Base-by-base conservation (phyloP, 2,329 filamentous ascomycete genomes). In the Calycina herbarum region DNA sequence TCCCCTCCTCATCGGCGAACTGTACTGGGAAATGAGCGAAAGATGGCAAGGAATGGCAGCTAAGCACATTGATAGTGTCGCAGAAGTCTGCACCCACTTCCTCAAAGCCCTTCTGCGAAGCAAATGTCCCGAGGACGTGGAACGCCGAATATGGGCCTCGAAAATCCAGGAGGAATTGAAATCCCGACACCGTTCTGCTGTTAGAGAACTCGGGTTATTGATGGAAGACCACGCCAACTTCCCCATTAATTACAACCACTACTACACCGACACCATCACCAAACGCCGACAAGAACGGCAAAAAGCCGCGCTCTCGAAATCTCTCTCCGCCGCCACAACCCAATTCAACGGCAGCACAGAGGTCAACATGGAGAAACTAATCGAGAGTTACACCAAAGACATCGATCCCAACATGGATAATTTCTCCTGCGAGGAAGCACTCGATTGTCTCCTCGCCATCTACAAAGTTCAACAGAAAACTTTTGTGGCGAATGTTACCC, bases 181-280 rank as follows among this genome's bases (percentile, higher is more conserved):
- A 6, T 4, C 2, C 1, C 58, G 63, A 0, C 5, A 45, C 8
- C 2, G 56, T 5, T 31, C 29, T 31, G 63, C 63, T 13, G 10
- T 20, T 8, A 8, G 24, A 13, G 63, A 64, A 24, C 33, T 64
- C 17, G 8, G n/a, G 3, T 13, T 31, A 3, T 38, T 79, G 1
- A 64, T 75, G 33, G 64, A 72, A 10, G 77, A 79, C 62, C 48
- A 70, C 5, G 68, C 65, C 20, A 65, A 62, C 2, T 74, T 73
- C 61, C 74, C 76, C 0, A 75, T 78, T 5, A 79, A 77, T 10
- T 79, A 79, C 59, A 78, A 79, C 45, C 75, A 78, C 42, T 76
- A 77, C 54, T 79, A 74, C 54, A 76, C 75, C 0, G 73, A 78
- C 5, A 77, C 67, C 0, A 67, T 79, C 11, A 57, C 67, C 0